Base-by-base conservation (phyloP, 2,329 filamentous ascomycete genomes). In the Apiospora rasikravindrae region DNA sequence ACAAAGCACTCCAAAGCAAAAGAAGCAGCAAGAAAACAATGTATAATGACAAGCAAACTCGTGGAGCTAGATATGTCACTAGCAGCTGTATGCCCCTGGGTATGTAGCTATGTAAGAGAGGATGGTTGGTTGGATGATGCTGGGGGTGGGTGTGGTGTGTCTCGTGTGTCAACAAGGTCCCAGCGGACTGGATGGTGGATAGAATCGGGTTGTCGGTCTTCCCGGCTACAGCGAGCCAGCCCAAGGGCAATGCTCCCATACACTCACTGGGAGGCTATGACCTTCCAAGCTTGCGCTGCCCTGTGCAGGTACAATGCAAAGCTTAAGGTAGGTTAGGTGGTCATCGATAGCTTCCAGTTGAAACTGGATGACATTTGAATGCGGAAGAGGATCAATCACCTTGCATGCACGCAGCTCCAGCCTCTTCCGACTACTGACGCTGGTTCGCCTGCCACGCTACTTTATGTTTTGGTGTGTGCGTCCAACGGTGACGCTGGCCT, bases 1-100 rank as follows among this genome's bases (percentile, higher is more conserved):
- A 33, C n/a, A 13, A 33, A 33, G n/a, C 11, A 45, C 66, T 71
- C 71, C 66, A 73, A 74, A 77, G 75, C 75, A 72, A 74, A 73
- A 47, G 70, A 61, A 44, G 57, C 14, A 37, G 51, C n/a, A 73
- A 70, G 26, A 40, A 69, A 61, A 37, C 29, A 45, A 69, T 47
- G 44, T 24, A 47, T 45, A 47, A 29, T n/a, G n/a, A 69, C 44
- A 24, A 22, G 44, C 26, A 29, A 29, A 49, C 44, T 42, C 67
- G 44, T 49, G 67, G 67, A n/a, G 67, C 67, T 64, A 64, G 67
- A 49, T n/a, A 37, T 69, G 67, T 45, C 33, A 40, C 67, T 47
- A 37, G 67, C 29, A 45, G 67, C 42, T 47, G 42, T 45, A 68
- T 45, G 45, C 42, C 49, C 42, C 67, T 47, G 67, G 45, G 42